Evolutionary conservation across 1,284 basidiomycete genomes (phyloP).

Genomic region (Sporisorium reilianum): DNA sequence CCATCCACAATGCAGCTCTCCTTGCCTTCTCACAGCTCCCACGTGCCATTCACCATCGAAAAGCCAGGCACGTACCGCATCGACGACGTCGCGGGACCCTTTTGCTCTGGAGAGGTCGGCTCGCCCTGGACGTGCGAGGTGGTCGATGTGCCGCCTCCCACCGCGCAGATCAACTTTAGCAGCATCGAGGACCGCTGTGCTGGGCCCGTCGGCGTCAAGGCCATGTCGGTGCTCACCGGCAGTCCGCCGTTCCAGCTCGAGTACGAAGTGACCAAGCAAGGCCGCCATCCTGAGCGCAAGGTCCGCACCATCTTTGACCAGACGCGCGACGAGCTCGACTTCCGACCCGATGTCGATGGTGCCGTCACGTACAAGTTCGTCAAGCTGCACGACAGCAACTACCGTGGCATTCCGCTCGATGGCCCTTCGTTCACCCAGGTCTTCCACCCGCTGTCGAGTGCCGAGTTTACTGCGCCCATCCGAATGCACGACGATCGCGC

Average conservation of each 20-base stretch:
- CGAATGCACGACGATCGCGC: constrained; percentile 44
- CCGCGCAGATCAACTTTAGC: constrained; percentile 86
- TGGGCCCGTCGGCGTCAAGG: constrained; percentile 90
- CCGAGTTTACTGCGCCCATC: constrained; percentile 57
- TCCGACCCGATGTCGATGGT: constrained; percentile 89
- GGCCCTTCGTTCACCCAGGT: constrained; percentile 64
- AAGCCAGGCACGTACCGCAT: constrained; percentile 87
- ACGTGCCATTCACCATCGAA: constrained; percentile 27
- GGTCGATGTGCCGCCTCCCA: constrained; percentile 75
- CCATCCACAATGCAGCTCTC: constrained; percentile 39
- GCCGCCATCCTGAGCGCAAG: constrained; percentile 69
- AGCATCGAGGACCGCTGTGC: constrained; percentile 87
- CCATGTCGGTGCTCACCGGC: constrained; percentile 86
- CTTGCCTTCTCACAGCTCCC: constrained; percentile 26
- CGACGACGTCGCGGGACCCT: constrained; percentile 78
- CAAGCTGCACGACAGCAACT: constrained; percentile 85
- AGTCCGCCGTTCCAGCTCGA: constrained; percentile 89
- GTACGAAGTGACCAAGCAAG: constrained; percentile 78
- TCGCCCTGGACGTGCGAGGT: constrained; percentile 64
- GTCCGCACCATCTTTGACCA: constrained; percentile 74
- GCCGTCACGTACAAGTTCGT: constrained; percentile 88
- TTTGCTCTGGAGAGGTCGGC: constrained; percentile 72
- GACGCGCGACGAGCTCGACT: constrained; percentile 83
- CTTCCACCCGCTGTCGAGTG: constrained; percentile 65
- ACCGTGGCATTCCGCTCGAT: constrained; percentile 74